phyloP scores from a whole-genome alignment of 495 filamentous ascomycete genomes.

The Astrocystis sublimbata region DNA sequence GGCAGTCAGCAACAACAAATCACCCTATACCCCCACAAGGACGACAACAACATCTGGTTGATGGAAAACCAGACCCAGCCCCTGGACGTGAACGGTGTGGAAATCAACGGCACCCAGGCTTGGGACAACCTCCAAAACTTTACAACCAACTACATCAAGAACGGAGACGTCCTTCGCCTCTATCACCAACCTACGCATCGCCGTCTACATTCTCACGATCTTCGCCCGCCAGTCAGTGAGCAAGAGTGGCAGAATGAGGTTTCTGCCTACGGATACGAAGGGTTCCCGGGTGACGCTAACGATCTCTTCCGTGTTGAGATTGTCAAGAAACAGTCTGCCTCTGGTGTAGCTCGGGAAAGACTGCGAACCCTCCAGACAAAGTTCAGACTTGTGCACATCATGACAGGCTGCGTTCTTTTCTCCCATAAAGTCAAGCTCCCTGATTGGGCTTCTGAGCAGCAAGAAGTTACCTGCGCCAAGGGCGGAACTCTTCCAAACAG shows the following conservation, averaged over 20 bases:
- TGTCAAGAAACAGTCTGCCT: conserved; percentile 83
- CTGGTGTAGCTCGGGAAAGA: conserved; percentile 75
- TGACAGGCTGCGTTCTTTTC: conserved; percentile 96
- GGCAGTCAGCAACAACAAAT: conserved; percentile 99
- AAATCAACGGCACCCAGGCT: conserved; percentile 75
- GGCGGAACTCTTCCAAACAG: conserved; percentile 93
- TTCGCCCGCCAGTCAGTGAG: conserved; percentile 94
- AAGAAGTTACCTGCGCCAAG: conserved; percentile 96
- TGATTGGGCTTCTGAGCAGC: conserved; percentile 95
- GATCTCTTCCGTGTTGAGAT: conserved; percentile 95
- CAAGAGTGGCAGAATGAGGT: conserved; percentile 99
- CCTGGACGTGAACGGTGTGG: conserved; percentile 67
- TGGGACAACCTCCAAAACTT: conserved; percentile 70
- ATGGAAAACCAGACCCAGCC: conserved; percentile 96
- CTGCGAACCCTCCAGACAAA: conserved; percentile 95
- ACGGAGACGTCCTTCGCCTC: conserved; percentile 77
- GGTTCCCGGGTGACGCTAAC: conserved; percentile 95
- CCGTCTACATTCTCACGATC: conserved; percentile 93
- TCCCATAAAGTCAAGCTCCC: conserved; percentile 98
- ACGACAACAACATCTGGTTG: conserved; percentile 94
- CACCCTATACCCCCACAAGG: conserved; percentile 97
- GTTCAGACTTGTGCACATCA: conserved; percentile 89
- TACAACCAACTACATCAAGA: conserved; percentile 67
- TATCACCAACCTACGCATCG: conserved; percentile 83
- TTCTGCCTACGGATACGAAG: conserved; percentile 96